These are phyloP conservation scores for Rosa multiflora DNA, from an alignment of 306 rosid species.

Conservation along the genomic window DNA sequence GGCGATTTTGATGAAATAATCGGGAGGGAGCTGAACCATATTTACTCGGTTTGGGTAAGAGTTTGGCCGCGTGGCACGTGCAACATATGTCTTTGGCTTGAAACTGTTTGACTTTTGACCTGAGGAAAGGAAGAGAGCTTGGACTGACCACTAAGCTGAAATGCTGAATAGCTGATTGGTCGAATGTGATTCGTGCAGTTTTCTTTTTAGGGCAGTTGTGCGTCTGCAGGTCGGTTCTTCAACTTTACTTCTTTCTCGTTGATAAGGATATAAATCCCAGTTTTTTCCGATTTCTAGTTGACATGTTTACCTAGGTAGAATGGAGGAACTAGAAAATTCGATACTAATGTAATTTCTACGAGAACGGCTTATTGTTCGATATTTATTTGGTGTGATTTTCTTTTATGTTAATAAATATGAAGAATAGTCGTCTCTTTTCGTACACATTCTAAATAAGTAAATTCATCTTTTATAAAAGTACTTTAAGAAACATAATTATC, in stretches of 20 bases:
- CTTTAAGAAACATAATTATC: too few relatives aligned
- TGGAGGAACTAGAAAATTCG: too few relatives aligned
- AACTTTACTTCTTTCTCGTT: not conserved
- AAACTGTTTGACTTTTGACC: not conserved
- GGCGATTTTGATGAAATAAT: slow-evolving; percentile 39
- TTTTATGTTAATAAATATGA: too few relatives aligned
- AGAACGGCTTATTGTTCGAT: too few relatives aligned
- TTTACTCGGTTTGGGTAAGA: not conserved
- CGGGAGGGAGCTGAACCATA: not conserved
- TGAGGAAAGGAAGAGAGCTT: not conserved
- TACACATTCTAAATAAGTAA: too few relatives aligned
- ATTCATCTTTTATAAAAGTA: too few relatives aligned
- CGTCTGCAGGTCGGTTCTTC: not conserved
- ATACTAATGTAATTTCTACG: too few relatives aligned
- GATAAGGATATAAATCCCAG: not conserved
- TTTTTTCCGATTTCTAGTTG: too few relatives aligned
- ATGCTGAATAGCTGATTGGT: not conserved
- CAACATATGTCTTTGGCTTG: not conserved
- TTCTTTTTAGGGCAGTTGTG: not conserved
- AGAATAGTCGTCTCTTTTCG: too few relatives aligned
- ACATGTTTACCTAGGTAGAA: too few relatives aligned
- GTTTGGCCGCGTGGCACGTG: slow-evolving; percentile 1
- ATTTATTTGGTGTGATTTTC: too few relatives aligned
- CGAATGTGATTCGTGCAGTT: not conserved
- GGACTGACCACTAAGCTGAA: not conserved